A percentile compares a stretch with the other conserved stretches of the same genome.
Conservation (phyloP, 805 yeast species). For the Saccharomycopsis malanga region DNA sequence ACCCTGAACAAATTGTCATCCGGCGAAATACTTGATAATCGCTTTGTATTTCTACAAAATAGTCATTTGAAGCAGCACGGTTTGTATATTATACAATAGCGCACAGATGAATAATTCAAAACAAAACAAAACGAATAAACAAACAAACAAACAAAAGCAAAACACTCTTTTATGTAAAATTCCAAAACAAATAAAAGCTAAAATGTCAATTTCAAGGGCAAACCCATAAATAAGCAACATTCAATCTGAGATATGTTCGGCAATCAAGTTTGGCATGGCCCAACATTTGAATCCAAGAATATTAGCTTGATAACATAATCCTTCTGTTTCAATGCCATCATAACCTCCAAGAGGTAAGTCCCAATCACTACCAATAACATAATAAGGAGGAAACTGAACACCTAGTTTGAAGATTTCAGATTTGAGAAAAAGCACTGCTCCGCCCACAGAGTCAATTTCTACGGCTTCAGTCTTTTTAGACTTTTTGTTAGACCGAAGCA, state of each 20-base stretch:
- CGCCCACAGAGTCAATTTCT: slow-evolving; percentile 43
- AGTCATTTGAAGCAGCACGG: no score
- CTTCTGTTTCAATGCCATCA: slow-evolving; percentile 34
- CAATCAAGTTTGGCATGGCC: slow-evolving; percentile 35
- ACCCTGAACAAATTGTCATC: no score
- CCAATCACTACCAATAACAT: slow-evolving; percentile 38
- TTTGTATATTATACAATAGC: no score
- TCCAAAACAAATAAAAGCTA: not conserved
- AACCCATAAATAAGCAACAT: not conserved
- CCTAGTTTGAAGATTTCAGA: slow-evolving; percentile 39
- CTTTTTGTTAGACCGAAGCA: slow-evolving; percentile 17
- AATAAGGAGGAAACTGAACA: slow-evolving; percentile 35
- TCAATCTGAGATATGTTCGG: not conserved
- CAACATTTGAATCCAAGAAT: slow-evolving; percentile 29
- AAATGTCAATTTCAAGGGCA: not conserved
- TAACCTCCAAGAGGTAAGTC: slow-evolving; percentile 35
- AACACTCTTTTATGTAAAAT: not conserved
- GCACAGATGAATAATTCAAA: no score
- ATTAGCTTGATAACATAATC: not conserved
- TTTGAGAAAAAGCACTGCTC: slow-evolving; percentile 41
- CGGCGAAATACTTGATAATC: no score
- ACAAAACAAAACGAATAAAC: no score
- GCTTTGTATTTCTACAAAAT: no score
- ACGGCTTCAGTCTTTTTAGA: slow-evolving; percentile 10
- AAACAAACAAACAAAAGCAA: not conserved